phyloP scores from a whole-genome alignment of 352 stramenopile species.

The Phytophthora rubi region DNA sequence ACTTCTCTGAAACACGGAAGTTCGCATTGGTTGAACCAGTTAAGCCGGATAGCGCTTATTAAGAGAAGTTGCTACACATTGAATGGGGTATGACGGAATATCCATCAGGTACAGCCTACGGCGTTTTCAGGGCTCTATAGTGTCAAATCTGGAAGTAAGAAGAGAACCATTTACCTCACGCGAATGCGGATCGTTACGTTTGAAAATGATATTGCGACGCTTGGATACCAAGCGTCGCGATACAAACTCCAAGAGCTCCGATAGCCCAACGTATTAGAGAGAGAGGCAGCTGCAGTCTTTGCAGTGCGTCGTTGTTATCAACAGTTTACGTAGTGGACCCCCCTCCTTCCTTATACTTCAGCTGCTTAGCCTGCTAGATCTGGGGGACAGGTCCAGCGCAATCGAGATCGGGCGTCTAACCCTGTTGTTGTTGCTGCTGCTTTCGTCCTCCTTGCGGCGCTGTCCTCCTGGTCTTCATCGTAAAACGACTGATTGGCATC shows the following conservation, averaged over 20 bases:
- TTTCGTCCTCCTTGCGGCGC: neutral
- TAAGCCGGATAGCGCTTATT: too few species aligned
- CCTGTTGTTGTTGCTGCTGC: neutral
- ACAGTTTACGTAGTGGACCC: neutral
- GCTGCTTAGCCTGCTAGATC: slow-evolving; percentile 49
- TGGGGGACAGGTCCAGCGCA: slow-evolving; percentile 44
- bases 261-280: slow-evolving; percentile 8
- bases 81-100: too few species aligned
- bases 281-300: slow-evolving; percentile 3
- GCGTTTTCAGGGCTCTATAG: too few species aligned
- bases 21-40: too few species aligned
- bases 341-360: neutral
- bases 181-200: too few species aligned
- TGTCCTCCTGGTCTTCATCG: slow-evolving; percentile 36
- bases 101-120: too few species aligned
- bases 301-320: slow-evolving; percentile 33
- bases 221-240: slow-evolving; percentile 51
- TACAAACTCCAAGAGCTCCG: slow-evolving; percentile 36
- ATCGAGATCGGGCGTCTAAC: slow-evolving; percentile 42
- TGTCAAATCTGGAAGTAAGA: too few species aligned
- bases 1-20: too few species aligned
- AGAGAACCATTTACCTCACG: too few species aligned
- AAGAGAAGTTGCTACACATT: too few species aligned
- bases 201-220: too few species aligned
- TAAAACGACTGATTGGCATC: slow-evolving; percentile 50